phyloP scores from a whole-genome alignment of 345 rosid genomes.

The Sisymbrium altissimum region DNA sequence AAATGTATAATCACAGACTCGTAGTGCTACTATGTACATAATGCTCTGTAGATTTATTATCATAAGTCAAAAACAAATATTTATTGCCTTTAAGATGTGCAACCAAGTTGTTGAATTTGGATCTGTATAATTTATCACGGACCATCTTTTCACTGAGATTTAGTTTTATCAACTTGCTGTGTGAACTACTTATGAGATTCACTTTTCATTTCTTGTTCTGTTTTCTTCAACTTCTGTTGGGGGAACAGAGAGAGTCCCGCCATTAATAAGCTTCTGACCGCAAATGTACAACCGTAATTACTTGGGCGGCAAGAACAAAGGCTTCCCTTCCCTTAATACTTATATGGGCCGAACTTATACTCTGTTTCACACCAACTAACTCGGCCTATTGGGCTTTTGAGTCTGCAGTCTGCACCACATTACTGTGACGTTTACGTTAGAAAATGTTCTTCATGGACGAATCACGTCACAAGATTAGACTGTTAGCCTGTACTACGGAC shows the following conservation, averaged over 20 bases:
- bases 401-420: background rate
- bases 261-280: constrained; percentile 16
- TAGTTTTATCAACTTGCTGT: background rate
- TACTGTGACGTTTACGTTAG: background rate
- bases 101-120: constrained; percentile 5
- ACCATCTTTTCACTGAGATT: background rate
- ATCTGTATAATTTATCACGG: constrained; percentile 20
- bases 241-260: constrained; percentile 28
- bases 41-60: constrained; percentile 12
- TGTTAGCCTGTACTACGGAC: too few species aligned
- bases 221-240: constrained; percentile 3
- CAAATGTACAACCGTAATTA: background rate
- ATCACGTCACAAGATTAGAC: too few species aligned
- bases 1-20: constrained; percentile 5
- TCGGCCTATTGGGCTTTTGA: constrained; percentile 7
- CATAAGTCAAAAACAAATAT: background rate
- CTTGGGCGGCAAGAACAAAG: constrained; percentile 11
- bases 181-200: background rate
- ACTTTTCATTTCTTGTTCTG: background rate
- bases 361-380: background rate
- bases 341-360: background rate
- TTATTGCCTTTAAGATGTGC: constrained; percentile 13
- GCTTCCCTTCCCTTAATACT: background rate
- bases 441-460: background rate
- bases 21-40: background rate